phyloP scores from a whole-genome alignment of 2,329 filamentous ascomycete genomes.

The Xylariaceae sp. region DNA sequence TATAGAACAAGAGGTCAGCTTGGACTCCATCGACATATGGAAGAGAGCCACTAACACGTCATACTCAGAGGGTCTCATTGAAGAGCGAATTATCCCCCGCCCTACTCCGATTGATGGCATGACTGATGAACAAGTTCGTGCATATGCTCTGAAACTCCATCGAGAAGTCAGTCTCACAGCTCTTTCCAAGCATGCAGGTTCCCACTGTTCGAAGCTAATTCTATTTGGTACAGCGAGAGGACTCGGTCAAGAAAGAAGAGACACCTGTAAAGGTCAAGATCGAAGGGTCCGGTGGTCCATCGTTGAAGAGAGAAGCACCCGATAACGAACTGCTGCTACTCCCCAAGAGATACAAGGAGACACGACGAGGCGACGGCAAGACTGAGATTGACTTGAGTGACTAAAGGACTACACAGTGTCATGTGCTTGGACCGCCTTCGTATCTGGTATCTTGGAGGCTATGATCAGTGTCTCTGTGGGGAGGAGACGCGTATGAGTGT shows the following conservation, averaged over 20 bases:
- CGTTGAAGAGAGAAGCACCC: background rate
- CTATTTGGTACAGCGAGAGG: no score
- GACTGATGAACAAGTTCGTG: background rate
- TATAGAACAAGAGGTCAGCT: conserved; percentile 6
- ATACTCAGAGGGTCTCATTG: background rate
- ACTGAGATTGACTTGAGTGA: conserved; percentile 3
- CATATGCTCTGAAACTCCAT: background rate
- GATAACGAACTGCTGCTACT: background rate
- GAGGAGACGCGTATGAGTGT: no score
- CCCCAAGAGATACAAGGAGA: conserved; percentile 5
- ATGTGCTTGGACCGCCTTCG: no score
- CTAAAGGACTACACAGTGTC: no score
- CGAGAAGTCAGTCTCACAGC: background rate
- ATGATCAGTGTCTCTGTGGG: no score
- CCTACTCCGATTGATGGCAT: background rate
- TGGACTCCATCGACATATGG: background rate
- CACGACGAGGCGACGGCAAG: background rate
- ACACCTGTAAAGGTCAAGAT: no score
- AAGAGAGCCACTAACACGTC: no score
- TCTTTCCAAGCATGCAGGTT: no score
- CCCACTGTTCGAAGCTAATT: no score
- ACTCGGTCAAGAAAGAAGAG: background rate
- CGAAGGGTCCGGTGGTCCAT: no score
- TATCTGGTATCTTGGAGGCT: no score
- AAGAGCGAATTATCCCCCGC: background rate